Percentiles rank a stretch among this genome's conserved stretches.
These are phyloP conservation scores for Rhizopus sp. DNA, from an alignment of 371 early-diverging fungal genomes.

Conservation along the genomic window DNA sequence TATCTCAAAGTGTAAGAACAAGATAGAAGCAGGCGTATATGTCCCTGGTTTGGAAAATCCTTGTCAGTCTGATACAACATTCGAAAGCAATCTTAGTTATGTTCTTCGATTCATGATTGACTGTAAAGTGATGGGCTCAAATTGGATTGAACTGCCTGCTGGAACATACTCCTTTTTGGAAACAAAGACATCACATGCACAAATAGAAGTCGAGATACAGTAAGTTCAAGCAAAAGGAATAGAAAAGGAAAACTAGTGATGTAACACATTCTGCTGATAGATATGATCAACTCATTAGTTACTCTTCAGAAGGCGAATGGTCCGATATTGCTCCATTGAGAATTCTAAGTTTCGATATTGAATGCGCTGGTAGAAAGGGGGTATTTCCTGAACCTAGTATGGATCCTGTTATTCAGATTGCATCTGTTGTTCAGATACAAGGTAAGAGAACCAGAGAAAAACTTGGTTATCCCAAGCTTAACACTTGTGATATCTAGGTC, in stretches of 20 bases:
- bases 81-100: conserved; percentile 93
- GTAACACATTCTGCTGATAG: conserved; percentile 34
- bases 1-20: conserved; percentile 37
- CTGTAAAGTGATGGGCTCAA: conserved; percentile 80
- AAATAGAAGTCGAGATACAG: conserved; percentile 80
- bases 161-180: conserved; percentile 61
- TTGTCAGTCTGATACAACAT: conserved; percentile 62
- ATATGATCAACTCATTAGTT: conserved; percentile 76
- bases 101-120: conserved; percentile 99
- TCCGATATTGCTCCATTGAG: conserved; percentile 95
- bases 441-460: conserved; percentile 35
- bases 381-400: conserved; percentile 94
- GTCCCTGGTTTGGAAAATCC: conserved; percentile 45
- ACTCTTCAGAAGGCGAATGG: conserved; percentile 92
- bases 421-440: conserved; percentile 92
- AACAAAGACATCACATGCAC: conserved; percentile 64
- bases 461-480: not conserved
- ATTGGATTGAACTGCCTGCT: conserved; percentile 91
- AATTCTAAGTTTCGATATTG: conserved; percentile 99
- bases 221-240: conserved; percentile 26
- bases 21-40: conserved; percentile 61
- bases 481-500: conserved; percentile 47
- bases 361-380: conserved; percentile 96
- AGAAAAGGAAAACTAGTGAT: not conserved
- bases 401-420: conserved; percentile 99